Conservation (phyloP, 495 filamentous ascomycete species). For the Hypoxylon trugodes region DNA sequence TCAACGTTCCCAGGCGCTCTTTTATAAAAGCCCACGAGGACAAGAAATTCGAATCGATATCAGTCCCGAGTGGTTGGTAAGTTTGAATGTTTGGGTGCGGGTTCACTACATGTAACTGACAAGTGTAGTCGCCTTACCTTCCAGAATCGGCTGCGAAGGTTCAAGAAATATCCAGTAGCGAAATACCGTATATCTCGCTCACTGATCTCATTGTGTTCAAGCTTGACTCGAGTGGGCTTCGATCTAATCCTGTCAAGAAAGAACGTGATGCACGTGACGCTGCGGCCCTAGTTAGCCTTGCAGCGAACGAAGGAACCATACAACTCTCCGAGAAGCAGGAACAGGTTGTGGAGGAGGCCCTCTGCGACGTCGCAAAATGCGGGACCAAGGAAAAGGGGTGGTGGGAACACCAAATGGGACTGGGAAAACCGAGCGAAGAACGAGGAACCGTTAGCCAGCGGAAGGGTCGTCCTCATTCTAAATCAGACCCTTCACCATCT, state of each 20-base stretch:
- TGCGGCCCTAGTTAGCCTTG: constrained; percentile 29
- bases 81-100: not conserved
- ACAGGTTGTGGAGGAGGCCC: constrained; percentile 36
- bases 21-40: constrained; percentile 26
- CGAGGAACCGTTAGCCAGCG: not conserved
- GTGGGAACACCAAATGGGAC: constrained; percentile 36
- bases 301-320: constrained; percentile 3
- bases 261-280: constrained; percentile 32
- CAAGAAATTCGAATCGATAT: constrained; percentile 32
- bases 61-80: constrained; percentile 36
- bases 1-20: constrained; percentile 21
- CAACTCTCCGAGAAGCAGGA: constrained; percentile 33
- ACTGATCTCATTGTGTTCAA: constrained; percentile 40
- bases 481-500: constrained; percentile 32
- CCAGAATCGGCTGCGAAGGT: constrained; percentile 28
- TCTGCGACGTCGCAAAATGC: constrained; percentile 36
- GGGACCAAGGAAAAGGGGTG: constrained; percentile 35
- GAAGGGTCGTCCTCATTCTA: constrained; percentile 27
- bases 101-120: constrained; percentile 6
- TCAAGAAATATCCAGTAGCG: constrained; percentile 20
- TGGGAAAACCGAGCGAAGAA: not conserved
- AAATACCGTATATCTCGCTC: constrained; percentile 39
- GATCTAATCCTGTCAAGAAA: constrained; percentile 26
- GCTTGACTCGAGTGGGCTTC: constrained; percentile 35
- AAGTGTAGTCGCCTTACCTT: constrained; percentile 32